Evolutionary conservation across 352 stramenopile species (phyloP).

Genomic region (Phytopythium vexans): DNA sequence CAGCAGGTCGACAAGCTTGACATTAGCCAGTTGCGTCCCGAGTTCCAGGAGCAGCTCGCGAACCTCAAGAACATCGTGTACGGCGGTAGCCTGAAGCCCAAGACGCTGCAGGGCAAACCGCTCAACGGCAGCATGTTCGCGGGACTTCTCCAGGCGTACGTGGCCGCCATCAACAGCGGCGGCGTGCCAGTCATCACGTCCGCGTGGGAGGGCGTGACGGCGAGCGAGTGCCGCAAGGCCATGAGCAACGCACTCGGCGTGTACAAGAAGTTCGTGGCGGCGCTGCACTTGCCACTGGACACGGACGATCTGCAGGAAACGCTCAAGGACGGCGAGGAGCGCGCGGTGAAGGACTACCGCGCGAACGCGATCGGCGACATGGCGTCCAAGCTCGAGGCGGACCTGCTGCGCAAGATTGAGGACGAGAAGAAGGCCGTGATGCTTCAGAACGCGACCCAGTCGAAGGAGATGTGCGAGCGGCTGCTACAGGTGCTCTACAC

Average conservation of each 20-base stretch:
- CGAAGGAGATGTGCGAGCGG: conserved; percentile 78
- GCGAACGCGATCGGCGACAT: conserved; percentile 65
- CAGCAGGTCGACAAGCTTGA: conserved; percentile 71
- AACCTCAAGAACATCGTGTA: conserved; percentile 74
- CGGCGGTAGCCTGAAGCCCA: conserved; percentile 65
- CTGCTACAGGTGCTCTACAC: conserved; percentile 77
- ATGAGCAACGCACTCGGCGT: conserved; percentile 50
- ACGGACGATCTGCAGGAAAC: conserved; percentile 54
- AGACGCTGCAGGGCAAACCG: conserved; percentile 77
- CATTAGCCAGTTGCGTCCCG: conserved; percentile 62
- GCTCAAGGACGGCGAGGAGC: conserved; percentile 55
- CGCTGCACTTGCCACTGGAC: conserved; percentile 68
- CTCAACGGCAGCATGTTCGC: conserved; percentile 86
- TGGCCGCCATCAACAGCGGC: conserved; percentile 86
- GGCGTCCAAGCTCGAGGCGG: conserved; percentile 52
- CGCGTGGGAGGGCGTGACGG: conserved; percentile 83
- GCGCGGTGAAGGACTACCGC: conserved; percentile 56
- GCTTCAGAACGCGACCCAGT: conserved; percentile 49
- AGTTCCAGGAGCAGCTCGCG: conserved; percentile 74
- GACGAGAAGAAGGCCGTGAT: conserved; percentile 48
- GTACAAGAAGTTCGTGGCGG: conserved; percentile 59
- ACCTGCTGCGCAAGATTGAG: conserved; percentile 69
- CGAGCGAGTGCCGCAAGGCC: conserved; percentile 77
- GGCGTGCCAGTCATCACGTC: conserved; percentile 85
- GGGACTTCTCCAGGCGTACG: conserved; percentile 76